Evolutionary conservation across 192 early-diverging fungal species (phyloP).

Genomic region (Jimgerdemannia flammicorona): DNA sequence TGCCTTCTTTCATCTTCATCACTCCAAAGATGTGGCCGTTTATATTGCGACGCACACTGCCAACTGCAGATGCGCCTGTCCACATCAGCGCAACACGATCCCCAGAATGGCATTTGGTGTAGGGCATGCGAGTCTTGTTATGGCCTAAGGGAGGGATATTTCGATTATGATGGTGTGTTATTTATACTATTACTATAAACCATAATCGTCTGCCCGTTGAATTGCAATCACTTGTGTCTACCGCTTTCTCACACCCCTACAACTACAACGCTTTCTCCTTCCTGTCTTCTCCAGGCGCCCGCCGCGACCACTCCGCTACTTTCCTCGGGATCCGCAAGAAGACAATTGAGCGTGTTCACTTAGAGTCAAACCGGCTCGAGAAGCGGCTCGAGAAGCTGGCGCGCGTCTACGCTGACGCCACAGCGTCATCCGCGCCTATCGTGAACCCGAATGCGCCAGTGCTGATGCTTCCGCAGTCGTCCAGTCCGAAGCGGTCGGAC

Average conservation of each 20-base stretch:
- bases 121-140: slow-evolving; percentile 58
- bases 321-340: slow-evolving; percentile 48
- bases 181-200: neutral
- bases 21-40: slow-evolving; percentile 52
- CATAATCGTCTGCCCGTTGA: neutral
- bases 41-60: slow-evolving; percentile 61
- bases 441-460: neutral
- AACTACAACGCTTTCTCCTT: neutral
- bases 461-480: neutral
- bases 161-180: slow-evolving; percentile 35
- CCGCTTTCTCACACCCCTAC: no score
- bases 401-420: neutral
- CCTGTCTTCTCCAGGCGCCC: slow-evolving; percentile 5
- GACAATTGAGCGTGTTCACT: slow-evolving; percentile 52
- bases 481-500: neutral
- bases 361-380: slow-evolving; percentile 71
- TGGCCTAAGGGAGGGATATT: slow-evolving; percentile 33
- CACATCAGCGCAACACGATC: slow-evolving; percentile 54
- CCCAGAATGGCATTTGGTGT: slow-evolving; percentile 49
- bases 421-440: neutral
- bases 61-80: slow-evolving; percentile 54
- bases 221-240: no score
- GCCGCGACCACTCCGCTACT: slow-evolving; percentile 42
- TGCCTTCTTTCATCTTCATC: slow-evolving; percentile 2
- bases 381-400: slow-evolving; percentile 65